Percentiles rank a stretch among this genome's conserved stretches.
Conservation (phyloP, 306 rosid genomes). For the Alnus glutinosa region DNA sequence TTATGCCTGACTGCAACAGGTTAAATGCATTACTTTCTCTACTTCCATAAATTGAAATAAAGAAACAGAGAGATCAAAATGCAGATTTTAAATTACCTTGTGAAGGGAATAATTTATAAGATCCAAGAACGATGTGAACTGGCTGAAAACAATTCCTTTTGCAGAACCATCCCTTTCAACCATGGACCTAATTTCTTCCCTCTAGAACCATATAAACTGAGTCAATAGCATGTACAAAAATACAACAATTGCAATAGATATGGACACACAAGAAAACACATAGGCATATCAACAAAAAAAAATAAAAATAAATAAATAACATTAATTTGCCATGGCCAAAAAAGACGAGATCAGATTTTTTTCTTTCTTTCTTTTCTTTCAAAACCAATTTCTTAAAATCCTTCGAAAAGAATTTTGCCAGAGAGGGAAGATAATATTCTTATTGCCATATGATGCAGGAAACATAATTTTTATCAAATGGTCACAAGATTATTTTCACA, state of each 20-base stretch:
- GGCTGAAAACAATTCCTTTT: constrained; percentile 91
- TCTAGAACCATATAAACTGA: constrained; percentile 45
- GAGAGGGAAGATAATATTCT: neutral
- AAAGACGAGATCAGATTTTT: neutral
- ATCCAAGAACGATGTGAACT: constrained; percentile 95
- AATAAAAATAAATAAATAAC: too few species aligned
- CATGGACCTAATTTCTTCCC: constrained; percentile 94
- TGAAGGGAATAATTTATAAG: constrained; percentile 74
- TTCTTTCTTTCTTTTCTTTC: neutral
- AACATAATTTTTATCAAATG: constrained; percentile 6
- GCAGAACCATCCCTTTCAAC: constrained; percentile 94
- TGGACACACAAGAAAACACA: neutral
- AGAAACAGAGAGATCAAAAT: neutral
- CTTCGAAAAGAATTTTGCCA: neutral
- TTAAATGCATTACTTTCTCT: constrained; percentile 22
- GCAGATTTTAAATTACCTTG: constrained; percentile 47
- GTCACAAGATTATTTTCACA: neutral
- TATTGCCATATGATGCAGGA: neutral
- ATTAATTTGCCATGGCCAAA: neutral
- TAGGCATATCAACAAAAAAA: neutral
- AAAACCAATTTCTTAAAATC: neutral
- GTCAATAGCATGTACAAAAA: constrained; percentile 15
- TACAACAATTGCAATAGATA: neutral
- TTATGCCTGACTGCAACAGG: constrained; percentile 70
- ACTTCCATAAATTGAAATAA: constrained; percentile 6